These are phyloP conservation scores for Rhododendron vialii DNA, from an alignment of 148 eudicot genomes.

Conservation along the genomic window DNA sequence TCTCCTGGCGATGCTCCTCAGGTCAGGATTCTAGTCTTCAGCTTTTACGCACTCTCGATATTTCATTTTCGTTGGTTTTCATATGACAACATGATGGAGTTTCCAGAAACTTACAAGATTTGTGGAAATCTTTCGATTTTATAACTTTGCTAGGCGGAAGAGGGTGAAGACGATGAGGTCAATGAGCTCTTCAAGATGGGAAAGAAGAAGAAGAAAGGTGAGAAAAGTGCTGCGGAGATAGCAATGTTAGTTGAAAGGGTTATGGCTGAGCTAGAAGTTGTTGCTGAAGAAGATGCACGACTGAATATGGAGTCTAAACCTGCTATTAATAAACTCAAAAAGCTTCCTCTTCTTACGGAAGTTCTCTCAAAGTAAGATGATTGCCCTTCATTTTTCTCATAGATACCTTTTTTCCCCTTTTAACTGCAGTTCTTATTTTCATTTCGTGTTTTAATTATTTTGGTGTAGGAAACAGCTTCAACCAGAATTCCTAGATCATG, in stretches of 20 bases:
- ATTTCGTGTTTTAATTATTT: slow-evolving; percentile 2
- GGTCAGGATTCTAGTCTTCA: slow-evolving; percentile 26
- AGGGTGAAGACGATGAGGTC: slow-evolving; percentile 86
- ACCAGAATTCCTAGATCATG: slow-evolving; percentile 90
- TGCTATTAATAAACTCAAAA: slow-evolving; percentile 87
- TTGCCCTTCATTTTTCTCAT: not conserved
- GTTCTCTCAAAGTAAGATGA: slow-evolving; percentile 78
- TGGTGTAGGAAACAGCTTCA: slow-evolving; percentile 88
- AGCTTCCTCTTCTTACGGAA: slow-evolving; percentile 81
- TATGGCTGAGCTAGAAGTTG: slow-evolving; percentile 94
- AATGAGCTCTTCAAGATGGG: slow-evolving; percentile 64
- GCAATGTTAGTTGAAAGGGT: slow-evolving; percentile 79
- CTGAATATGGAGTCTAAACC: slow-evolving; percentile 74
- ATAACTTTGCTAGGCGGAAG: slow-evolving; percentile 55
- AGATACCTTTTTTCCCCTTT: not conserved
- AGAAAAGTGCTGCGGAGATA: slow-evolving; percentile 91
- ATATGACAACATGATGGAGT: slow-evolving; percentile 5
- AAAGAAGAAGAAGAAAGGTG: slow-evolving; percentile 85
- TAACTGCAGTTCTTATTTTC: not conserved
- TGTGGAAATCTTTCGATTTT: not conserved
- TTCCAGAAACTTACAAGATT: not conserved
- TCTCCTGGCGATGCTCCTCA: slow-evolving; percentile 84
- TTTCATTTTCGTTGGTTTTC: not conserved
- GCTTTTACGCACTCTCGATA: not conserved
- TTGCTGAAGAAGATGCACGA: slow-evolving; percentile 88